Evolutionary conservation across 768 basidiomycete genomes (phyloP), one percentile per base, ranked within the genome.

Genomic region (Russula foetens): DNA sequence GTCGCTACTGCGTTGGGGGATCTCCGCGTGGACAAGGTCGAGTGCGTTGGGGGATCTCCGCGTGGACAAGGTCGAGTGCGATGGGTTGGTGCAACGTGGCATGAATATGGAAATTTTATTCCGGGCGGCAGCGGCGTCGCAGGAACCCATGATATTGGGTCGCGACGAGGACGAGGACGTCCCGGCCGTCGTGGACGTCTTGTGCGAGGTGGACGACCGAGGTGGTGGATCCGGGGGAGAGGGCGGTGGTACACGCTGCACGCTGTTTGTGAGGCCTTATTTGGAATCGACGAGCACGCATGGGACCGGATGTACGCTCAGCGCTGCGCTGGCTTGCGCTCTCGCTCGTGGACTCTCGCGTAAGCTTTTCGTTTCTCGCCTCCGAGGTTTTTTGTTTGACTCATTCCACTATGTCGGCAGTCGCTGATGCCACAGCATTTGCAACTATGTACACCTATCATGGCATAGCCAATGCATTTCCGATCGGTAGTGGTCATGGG

Each of bases 221-320:
- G 33, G 7, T 1, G 45, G n/a, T 1, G 33, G 26, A 2, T 41
- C 7, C 7, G 15, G n/a, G n/a, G n/a, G n/a, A n/a, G n/a, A n/a
- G n/a, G n/a, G 6, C 14, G 53, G 12, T 11, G 15, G 5, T 11
- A 39, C 12, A 19, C 12, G 17, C 29, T 48, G 21, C 56, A 80
- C 81, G 1, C 53, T 90, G 19, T 86, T 84, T 61, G 75, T 82
- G 21, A 78, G 82, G 7, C 84, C 87, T 2, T 75, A 81, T 15
- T 73, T 92, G 23, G 75, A 85, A 15, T 84, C 88, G 7, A 79
- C 73, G 35, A 90, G 78, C 65, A 97, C 93, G 0, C 94, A 96
- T 69, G 94, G 94, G 1, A 97, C 94, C 0, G 94, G 93, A 2
- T 97, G 93, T 70, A 97, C 94, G 0, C 76, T 97, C n/a, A 86